Conservation (phyloP, 2,329 filamentous ascomycete genomes). For the Tolypocladium endophyticum region DNA sequence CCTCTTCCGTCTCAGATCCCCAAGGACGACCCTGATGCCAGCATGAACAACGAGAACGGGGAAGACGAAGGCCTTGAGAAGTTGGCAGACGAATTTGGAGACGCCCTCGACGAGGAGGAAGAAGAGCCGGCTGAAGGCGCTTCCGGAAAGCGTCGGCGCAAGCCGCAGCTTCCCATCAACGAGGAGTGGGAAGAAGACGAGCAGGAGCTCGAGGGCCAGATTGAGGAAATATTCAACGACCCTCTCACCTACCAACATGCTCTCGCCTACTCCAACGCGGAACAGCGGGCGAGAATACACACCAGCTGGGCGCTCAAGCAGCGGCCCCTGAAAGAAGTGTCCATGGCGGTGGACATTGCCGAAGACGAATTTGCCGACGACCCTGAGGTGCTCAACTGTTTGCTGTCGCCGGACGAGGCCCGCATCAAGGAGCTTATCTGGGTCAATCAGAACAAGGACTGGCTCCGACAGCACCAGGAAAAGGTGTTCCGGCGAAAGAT, state of each 20-base stretch:
- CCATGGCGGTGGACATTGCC: conserved; percentile 55
- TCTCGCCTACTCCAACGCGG: conserved; percentile 46
- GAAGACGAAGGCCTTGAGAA: conserved; percentile 24
- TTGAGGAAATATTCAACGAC: conserved; percentile 58
- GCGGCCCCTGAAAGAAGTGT: conserved; percentile 35
- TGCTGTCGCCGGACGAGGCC: conserved; percentile 63
- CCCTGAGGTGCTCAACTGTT: conserved; percentile 72
- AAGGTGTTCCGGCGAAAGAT: conserved; percentile 68
- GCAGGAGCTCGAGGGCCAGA: conserved; percentile 57
- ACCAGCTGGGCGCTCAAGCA: conserved; percentile 39
- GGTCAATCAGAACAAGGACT: conserved; percentile 92
- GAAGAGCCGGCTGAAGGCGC: conserved; percentile 7
- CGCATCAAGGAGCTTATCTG: conserved; percentile 84
- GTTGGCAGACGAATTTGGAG: conserved; percentile 35
- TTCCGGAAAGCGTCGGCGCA: conserved; percentile 15
- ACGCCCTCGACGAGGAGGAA: conserved; percentile 21
- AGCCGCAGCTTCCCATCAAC: conserved; percentile 42
- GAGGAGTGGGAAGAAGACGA: conserved; percentile 55
- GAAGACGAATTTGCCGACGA: conserved; percentile 85
- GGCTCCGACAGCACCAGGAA: conserved; percentile 75
- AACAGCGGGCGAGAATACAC: conserved; percentile 43
- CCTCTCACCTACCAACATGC: conserved; percentile 46
- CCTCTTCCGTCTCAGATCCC: conserved; percentile 30
- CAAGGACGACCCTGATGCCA: conserved; percentile 15
- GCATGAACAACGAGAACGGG: conserved; percentile 2